Evolutionary conservation across 306 rosid species (phyloP).

Genomic region (Ceratonia siliqua): DNA sequence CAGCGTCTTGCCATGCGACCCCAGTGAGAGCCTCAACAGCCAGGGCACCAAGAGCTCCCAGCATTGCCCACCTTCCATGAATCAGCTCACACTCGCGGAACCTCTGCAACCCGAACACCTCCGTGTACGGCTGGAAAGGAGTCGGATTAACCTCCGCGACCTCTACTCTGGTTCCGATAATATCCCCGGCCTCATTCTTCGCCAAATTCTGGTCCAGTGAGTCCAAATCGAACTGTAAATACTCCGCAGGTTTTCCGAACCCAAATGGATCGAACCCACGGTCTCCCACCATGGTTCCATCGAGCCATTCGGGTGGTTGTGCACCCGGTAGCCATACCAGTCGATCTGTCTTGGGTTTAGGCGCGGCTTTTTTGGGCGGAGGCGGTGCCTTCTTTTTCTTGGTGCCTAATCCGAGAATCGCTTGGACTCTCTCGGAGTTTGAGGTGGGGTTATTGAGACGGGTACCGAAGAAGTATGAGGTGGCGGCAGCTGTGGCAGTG

Average conservation of each 20-base stretch:
- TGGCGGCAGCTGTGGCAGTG: conserved; percentile 20
- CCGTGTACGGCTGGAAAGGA: conserved; percentile 79
- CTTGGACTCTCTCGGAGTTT: conserved; percentile 38
- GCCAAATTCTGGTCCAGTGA: conserved; percentile 82
- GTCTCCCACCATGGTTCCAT: conserved; percentile 63
- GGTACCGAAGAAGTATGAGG: conserved; percentile 50
- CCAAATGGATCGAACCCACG: conserved; percentile 77
- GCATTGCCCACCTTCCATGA: conserved; percentile 90
- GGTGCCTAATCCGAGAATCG: conserved; percentile 39
- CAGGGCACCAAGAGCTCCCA: conserved; percentile 77
- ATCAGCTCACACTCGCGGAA: conserved; percentile 80
- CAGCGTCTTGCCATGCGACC: conserved; percentile 89
- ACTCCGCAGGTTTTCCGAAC: conserved; percentile 67
- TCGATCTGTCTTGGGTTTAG: conserved; percentile 22
- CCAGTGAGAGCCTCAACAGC: conserved; percentile 79
- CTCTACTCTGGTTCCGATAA: conserved; percentile 66
- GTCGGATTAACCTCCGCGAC: conserved; percentile 52
- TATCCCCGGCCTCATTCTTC: conserved; percentile 63
- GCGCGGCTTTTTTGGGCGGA: conserved; percentile 25
- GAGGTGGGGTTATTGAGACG: conserved; percentile 20
- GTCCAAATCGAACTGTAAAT: conserved; percentile 69
- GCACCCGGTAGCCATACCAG: conserved; percentile 71
- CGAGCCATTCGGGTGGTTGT: conserved; percentile 73
- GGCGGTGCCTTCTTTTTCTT: conserved; percentile 30
- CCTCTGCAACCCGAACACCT: conserved; percentile 80